Percentiles rank a stretch among this genome's conserved stretches.
Evolutionary conservation across 2,329 filamentous ascomycete species (phyloP).

Genomic region (Diaporthe caulivora): DNA sequence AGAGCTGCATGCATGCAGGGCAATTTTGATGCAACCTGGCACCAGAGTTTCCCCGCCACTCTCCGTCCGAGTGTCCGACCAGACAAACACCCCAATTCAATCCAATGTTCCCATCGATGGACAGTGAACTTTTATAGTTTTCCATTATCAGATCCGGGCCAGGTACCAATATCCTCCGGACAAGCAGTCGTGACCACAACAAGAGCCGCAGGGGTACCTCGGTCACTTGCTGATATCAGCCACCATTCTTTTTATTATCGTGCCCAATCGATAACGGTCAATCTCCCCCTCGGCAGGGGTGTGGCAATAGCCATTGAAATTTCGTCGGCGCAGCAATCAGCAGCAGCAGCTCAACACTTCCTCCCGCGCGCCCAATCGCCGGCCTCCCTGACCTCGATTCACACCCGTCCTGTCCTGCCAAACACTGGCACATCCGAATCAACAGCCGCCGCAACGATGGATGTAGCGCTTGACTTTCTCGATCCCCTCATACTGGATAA

Average conservation of each 20-base stretch:
- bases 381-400: background rate
- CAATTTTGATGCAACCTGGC: slow-evolving; percentile 28
- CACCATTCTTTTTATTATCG: background rate
- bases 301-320: slow-evolving; percentile 24
- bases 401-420: background rate
- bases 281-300: slow-evolving; percentile 18
- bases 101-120: background rate
- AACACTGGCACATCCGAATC: background rate
- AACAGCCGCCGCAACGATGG: slow-evolving; percentile 48
- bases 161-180: background rate
- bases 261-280: slow-evolving; percentile 3
- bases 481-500: slow-evolving; percentile 56
- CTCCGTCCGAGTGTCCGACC: background rate
- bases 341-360: background rate
- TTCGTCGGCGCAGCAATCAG: slow-evolving; percentile 16
- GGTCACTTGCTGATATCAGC: background rate
- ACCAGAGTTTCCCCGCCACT: slow-evolving; percentile 4
- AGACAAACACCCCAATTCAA: slow-evolving; percentile 3
- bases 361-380: background rate
- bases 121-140: slow-evolving; percentile 11
- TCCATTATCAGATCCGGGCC: background rate
- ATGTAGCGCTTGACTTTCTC: slow-evolving; percentile 55
- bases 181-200: no score
- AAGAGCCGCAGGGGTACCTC: background rate
- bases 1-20: slow-evolving; percentile 4